Percentiles rank a stretch among this genome's conserved stretches.
Evolutionary conservation across 169 alveolate genomes (phyloP).

Genomic region (Eimeria tenella): DNA sequence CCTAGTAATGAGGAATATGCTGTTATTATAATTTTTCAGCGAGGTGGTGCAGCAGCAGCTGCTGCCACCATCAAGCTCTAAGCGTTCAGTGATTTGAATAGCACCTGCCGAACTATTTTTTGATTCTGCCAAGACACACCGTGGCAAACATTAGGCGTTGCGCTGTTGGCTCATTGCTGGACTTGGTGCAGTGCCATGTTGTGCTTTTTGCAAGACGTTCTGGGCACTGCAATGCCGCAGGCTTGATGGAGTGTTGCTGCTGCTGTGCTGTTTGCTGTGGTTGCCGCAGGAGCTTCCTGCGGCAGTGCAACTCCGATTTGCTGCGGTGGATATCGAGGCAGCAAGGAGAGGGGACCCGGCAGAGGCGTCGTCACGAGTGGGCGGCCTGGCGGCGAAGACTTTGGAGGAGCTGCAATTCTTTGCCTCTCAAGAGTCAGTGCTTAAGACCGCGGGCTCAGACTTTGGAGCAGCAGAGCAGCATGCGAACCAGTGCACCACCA

Average conservation of each 20-base stretch:
- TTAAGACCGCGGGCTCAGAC: not conserved
- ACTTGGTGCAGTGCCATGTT: no score
- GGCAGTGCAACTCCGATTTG: constrained; percentile 5
- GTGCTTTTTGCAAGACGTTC: no score
- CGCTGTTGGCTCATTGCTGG: no score
- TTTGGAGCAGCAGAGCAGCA: not conserved
- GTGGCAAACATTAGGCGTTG: no score
- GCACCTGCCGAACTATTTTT: no score
- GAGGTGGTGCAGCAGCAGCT: not conserved
- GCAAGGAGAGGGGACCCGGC: not conserved
- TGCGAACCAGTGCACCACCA: not conserved
- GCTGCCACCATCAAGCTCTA: no score
- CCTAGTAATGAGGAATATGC: no score
- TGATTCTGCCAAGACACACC: no score
- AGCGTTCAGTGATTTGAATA: no score
- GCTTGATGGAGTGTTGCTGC: not conserved
- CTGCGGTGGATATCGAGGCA: constrained; percentile 17
- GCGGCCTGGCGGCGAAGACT: not conserved
- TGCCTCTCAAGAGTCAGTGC: not conserved
- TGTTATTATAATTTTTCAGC: no score
- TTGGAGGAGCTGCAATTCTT: not conserved
- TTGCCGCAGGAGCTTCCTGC: constrained; percentile 40
- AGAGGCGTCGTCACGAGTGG: not conserved
- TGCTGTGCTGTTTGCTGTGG: not conserved
- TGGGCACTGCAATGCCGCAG: no score